phyloP scores from a whole-genome alignment of 495 filamentous ascomycete species.

The Echria macrotheca region DNA sequence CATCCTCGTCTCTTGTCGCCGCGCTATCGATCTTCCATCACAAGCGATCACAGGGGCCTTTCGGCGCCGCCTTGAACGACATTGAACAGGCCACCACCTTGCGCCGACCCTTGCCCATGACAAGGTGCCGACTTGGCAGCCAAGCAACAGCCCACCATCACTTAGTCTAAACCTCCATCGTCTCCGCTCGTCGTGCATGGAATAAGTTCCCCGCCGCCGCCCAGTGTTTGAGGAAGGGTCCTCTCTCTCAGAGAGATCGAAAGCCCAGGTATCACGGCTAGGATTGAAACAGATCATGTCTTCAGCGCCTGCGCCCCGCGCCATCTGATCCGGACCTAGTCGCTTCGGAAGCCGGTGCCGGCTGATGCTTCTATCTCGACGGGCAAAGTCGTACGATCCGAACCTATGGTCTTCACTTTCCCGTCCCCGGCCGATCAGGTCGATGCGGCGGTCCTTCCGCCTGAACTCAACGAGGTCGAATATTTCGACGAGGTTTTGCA shows the following conservation, averaged over 20 bases:
- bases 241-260: no score
- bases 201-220: not conserved
- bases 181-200: constrained; percentile 6
- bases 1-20: not conserved
- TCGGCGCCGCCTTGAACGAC: not conserved
- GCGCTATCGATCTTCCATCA: not conserved
- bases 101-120: not conserved
- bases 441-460: constrained; percentile 10
- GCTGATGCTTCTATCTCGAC: not conserved
- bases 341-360: not conserved
- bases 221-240: no score
- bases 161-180: not conserved
- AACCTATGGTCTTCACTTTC: constrained; percentile 13
- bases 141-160: constrained; percentile 9
- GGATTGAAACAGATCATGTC: constrained; percentile 9
- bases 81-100: not conserved
- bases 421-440: constrained; percentile 10
- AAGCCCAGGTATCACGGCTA: no score
- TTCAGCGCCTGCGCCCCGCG: not conserved
- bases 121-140: constrained; percentile 11
- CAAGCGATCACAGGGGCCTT: not conserved
- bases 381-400: not conserved
- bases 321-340: constrained; percentile 4
- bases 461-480: constrained; percentile 37
- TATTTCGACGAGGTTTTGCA: constrained; percentile 42